A percentile compares a stretch with the other conserved stretches of the same genome.
phyloP scores from a whole-genome alignment of 2,329 filamentous ascomycete genomes.

The Pseudocercospora cruenta region DNA sequence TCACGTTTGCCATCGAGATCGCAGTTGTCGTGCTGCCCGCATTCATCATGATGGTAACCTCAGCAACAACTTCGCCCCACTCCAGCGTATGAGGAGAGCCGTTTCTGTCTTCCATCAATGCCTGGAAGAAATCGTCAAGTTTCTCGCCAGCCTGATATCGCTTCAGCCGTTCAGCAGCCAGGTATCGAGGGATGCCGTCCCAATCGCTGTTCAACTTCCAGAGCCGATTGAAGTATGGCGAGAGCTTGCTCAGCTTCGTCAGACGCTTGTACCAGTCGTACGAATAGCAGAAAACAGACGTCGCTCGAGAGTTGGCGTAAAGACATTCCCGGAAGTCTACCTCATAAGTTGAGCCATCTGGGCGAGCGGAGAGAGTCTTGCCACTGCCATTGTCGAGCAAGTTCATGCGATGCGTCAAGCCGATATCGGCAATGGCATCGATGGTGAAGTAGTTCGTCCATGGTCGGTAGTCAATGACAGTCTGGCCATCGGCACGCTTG shows the following conservation, averaged over 20 bases:
- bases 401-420: constrained; percentile 41
- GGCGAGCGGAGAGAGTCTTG: constrained; percentile 29
- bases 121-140: constrained; percentile 62
- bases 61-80: constrained; percentile 62
- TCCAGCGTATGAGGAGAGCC: constrained; percentile 53
- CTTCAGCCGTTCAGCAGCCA: constrained; percentile 48
- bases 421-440: constrained; percentile 47
- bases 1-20: constrained; percentile 44
- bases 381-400: constrained; percentile 45
- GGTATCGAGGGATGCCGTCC: constrained; percentile 54
- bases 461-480: constrained; percentile 41
- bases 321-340: constrained; percentile 56
- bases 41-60: constrained; percentile 57
- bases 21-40: constrained; percentile 52
- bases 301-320: constrained; percentile 55
- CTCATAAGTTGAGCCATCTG: constrained; percentile 49
- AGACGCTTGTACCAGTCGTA: constrained; percentile 57
- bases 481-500: constrained; percentile 31
- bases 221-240: constrained; percentile 48
- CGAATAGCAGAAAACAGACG: constrained; percentile 55
- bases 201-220: constrained; percentile 46
- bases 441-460: constrained; percentile 46
- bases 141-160: constrained; percentile 57
- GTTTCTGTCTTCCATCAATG: constrained; percentile 57
- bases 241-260: constrained; percentile 51